Evolutionary conservation across 2,329 filamentous ascomycete genomes (phyloP).

Genomic region (Pyrenochaeta sp.): DNA sequence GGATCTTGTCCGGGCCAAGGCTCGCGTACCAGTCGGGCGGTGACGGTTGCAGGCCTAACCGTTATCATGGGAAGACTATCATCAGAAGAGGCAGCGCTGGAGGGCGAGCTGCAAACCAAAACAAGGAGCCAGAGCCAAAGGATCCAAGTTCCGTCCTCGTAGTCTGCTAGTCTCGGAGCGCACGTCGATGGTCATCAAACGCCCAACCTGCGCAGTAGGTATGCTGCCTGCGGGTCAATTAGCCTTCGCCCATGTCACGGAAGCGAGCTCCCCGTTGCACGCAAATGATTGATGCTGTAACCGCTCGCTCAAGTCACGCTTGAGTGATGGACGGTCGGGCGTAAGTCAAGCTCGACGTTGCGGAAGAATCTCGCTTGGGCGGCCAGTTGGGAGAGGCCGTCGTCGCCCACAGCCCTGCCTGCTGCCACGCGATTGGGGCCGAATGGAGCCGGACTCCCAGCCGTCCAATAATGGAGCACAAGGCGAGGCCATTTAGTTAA

Average conservation of each 20-base stretch:
- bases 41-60: constrained; percentile 4
- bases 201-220: constrained; percentile 13
- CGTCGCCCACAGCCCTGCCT: constrained; percentile 15
- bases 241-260: constrained; percentile 5
- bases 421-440: constrained; percentile 17
- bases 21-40: too few relatives aligned
- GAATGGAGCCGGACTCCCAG: constrained; percentile 5
- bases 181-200: constrained; percentile 30
- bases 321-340: constrained; percentile 20
- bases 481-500: constrained; percentile 10
- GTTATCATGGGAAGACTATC: too few relatives aligned
- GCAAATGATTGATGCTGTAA: constrained; percentile 25
- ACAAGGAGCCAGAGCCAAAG: neutral
- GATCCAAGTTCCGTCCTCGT: constrained; percentile 3
- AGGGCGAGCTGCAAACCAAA: constrained; percentile 5
- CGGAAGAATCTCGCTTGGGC: constrained; percentile 25
- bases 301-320: constrained; percentile 19
- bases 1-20: too few relatives aligned
- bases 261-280: constrained; percentile 2
- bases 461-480: constrained; percentile 17
- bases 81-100: neutral
- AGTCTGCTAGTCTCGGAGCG: constrained; percentile 4
- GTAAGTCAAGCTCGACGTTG: constrained; percentile 23
- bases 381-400: constrained; percentile 12
- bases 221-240: constrained; percentile 11